Evolutionary conservation across 1,284 basidiomycete species (phyloP), one percentile per base, ranked within the genome.

Genomic region (Ustilago cynodontis): DNA sequence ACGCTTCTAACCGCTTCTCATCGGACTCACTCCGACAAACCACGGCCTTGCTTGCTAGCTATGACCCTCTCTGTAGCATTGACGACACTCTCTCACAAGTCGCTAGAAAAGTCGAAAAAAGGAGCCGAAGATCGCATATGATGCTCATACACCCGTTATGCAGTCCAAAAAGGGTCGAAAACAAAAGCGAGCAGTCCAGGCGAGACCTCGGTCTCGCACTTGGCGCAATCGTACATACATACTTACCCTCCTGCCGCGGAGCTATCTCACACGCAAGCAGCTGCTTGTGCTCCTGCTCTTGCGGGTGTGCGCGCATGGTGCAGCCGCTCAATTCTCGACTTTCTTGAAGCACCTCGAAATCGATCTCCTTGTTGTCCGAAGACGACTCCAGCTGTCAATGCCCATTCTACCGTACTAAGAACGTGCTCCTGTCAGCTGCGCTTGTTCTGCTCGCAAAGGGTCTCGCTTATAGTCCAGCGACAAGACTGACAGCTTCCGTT

Each of bases 201-300:
- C 61, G 61, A 63, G 61, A 57, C 53, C 60, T 62, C 60, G 60
- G 60, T 29, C 35, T 37, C 14, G 35, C 35, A 45, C 43, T 35
- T 49, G 41, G n/a, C 49, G 22, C 35, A 13, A 37, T 37, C 35
- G 35, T 37, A 37, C 35, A 11, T 5, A 5, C 5, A 33, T 11
- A 33, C n/a, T n/a, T n/a, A n/a, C n/a, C n/a, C n/a, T n/a, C n/a
- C n/a, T n/a, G n/a, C n/a, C n/a, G n/a, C n/a, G n/a, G n/a, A n/a
- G n/a, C n/a, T 33, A 33, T 33, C 31, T 33, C 39, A 41, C 39
- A 41, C 39, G 39, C 31, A 33, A 33, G 31, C 31, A 33, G 31
- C 31, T 33, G 39, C 39, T n/a, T n/a, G n/a, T n/a, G n/a, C n/a
- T n/a, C n/a, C n/a, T n/a, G n/a, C n/a, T n/a, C n/a, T n/a, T 41